Evolutionary conservation across 208 protist genomes (phyloP), one percentile per base, ranked within the genome.

Genomic region (Leishmania tarentolae): DNA sequence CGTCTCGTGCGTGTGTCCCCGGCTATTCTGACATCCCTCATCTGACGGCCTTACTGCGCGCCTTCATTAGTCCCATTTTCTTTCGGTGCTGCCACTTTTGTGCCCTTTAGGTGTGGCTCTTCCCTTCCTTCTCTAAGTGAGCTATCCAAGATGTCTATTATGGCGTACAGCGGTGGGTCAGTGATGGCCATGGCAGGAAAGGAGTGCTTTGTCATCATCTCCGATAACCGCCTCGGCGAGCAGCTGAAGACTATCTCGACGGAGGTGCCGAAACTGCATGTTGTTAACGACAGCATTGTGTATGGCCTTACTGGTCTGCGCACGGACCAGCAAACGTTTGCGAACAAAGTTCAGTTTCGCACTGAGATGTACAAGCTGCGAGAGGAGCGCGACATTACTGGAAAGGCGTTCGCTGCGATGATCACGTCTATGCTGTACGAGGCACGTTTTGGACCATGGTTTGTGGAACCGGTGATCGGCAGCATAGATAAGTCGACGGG

Each of bases 101-200:
- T 53, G 37, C 53, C 46, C 57, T 52, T 77, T 59, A 13, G 31
- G 19, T 53, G 28, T 57, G 44, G 7, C 31, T 57, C 24, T 40
- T 46, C 37, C n/a, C 52, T 42, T 28, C 2, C 63, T 15, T 61
- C 44, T 40, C 72, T 17, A 5, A 31, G 37, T 52, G 31, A 68
- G 28, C 17, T 42, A n/a, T 13, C 42, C n/a, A 76, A 53, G 52
- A 98, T 98, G 96, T 97, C 93, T 31, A 98, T 98, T 83, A 84
- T 98, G 69, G 80, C 92, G 68, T 99, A 99, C 92, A 99, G 99
- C 87, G 99, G 99, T 70, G 98, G 97, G 78, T 98, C 98, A 56
- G 91, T 99, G 69, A 73, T 99, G 83, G 98, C 98, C 35, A 99
- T 99, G 99, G 91, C 93, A 0, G 99, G 99, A 17, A 99, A 99